Conservation (phyloP, 116 monocot genomes). For the Zostera marina region DNA sequence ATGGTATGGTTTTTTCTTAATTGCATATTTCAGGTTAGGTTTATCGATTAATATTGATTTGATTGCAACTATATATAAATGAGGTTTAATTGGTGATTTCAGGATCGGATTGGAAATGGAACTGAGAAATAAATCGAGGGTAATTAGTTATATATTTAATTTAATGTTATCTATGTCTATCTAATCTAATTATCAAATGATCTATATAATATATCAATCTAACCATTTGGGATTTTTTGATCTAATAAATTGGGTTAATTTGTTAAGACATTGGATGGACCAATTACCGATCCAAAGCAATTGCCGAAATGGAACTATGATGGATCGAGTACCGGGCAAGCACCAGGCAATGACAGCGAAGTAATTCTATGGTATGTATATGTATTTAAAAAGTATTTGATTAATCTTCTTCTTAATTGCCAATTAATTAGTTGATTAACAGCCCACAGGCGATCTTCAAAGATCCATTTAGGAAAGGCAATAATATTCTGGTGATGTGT, state of each 20-base stretch:
- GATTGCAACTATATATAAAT: too few relatives aligned
- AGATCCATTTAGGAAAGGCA: conserved; percentile 86
- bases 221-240: too few relatives aligned
- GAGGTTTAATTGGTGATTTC: too few relatives aligned
- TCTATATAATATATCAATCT: too few relatives aligned
- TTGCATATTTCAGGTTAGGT: too few relatives aligned
- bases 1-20: too few relatives aligned
- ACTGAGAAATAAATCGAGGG: too few relatives aligned
- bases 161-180: too few relatives aligned
- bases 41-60: too few relatives aligned
- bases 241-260: not conserved
- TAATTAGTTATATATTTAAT: too few relatives aligned
- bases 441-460: conserved; percentile 89
- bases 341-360: conserved; percentile 78
- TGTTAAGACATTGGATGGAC: conserved; percentile 46
- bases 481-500: conserved; percentile 67
- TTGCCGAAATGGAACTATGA: conserved; percentile 94
- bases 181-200: too few relatives aligned
- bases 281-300: conserved; percentile 50
- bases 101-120: too few relatives aligned
- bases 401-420: not conserved
- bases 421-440: not conserved
- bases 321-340: conserved; percentile 85
- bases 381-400: not conserved
- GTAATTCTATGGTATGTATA: conserved; percentile 62